These are phyloP conservation scores for Acacia crassicarpa DNA, from an alignment of 306 rosid genomes.

Conservation along the genomic window DNA sequence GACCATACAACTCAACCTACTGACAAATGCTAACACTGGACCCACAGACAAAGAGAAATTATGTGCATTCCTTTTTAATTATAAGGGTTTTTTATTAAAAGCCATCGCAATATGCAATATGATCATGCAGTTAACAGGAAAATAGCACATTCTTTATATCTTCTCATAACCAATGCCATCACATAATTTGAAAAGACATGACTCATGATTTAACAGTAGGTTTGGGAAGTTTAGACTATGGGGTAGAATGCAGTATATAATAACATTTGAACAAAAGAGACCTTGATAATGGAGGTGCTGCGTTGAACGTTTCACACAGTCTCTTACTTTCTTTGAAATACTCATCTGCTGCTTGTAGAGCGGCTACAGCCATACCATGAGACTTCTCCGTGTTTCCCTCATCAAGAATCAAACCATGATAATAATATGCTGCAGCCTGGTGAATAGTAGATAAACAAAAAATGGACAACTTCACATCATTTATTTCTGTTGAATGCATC, in stretches of 20 bases:
- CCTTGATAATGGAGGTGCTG: conserved; percentile 84
- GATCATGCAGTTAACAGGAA: not conserved
- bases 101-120: too few species aligned
- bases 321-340: conserved; percentile 93
- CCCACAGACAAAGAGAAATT: not conserved
- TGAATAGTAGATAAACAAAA: conserved; percentile 29
- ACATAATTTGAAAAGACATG: conserved; percentile 1
- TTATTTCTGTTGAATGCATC: conserved; percentile 15
- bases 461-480: conserved; percentile 27
- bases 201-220: not conserved
- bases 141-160: not conserved
- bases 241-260: not conserved
- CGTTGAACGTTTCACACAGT: conserved; percentile 73
- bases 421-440: conserved; percentile 98
- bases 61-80: too few species aligned
- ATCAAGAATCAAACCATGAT: conserved; percentile 94
- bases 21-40: not conserved
- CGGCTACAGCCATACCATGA: conserved; percentile 99
- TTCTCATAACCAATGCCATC: not conserved
- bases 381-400: conserved; percentile 98
- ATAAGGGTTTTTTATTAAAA: too few species aligned
- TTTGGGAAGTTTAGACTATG: not conserved
- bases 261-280: conserved; percentile 22
- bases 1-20: not conserved
- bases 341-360: conserved; percentile 97